Evolutionary conservation across 2,329 filamentous ascomycete genomes (phyloP).

Genomic region (Penicillium sp.): DNA sequence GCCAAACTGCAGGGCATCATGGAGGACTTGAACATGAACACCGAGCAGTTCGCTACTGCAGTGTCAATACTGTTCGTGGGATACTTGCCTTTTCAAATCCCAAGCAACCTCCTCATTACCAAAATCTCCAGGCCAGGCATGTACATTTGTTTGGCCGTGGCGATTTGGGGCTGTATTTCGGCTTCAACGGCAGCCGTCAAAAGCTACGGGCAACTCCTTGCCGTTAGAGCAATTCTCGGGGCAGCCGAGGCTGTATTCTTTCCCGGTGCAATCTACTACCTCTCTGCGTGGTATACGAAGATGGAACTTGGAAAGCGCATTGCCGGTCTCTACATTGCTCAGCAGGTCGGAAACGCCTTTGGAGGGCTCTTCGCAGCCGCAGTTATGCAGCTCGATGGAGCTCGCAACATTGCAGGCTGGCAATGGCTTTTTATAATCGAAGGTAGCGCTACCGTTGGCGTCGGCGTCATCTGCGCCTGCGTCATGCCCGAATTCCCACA

Average conservation of each 20-base stretch:
- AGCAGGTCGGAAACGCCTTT: conserved; percentile 28
- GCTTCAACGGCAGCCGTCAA: conserved; percentile 55
- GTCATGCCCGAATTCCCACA: conserved; percentile 44
- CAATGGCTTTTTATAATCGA: conserved; percentile 34
- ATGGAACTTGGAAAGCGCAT: conserved; percentile 31
- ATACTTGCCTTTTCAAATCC: conserved; percentile 38
- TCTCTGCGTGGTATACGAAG: conserved; percentile 45
- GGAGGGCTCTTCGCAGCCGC: conserved; percentile 29
- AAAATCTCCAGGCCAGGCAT: conserved; percentile 52
- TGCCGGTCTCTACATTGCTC: conserved; percentile 30
- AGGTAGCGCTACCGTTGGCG: conserved; percentile 25
- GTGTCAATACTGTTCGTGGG: conserved; percentile 30
- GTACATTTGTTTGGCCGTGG: conserved; percentile 56
- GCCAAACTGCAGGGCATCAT: conserved; percentile 45
- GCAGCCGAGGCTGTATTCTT: conserved; percentile 65
- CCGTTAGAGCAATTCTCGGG: conserved; percentile 59
- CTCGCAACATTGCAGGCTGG: conserved; percentile 23
- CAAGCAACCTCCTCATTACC: conserved; percentile 53
- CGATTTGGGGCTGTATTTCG: conserved; percentile 62
- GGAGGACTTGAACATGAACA: conserved; percentile 40
- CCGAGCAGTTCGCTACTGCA: conserved; percentile 34
- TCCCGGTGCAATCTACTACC: conserved; percentile 43
- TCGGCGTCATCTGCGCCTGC: conserved; percentile 32
- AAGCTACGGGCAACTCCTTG: conserved; percentile 57
- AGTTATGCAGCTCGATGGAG: conserved; percentile 25